Evolutionary conservation across 441 rosid species (phyloP).

Genomic region (Rhodomyrtus psidioides): DNA sequence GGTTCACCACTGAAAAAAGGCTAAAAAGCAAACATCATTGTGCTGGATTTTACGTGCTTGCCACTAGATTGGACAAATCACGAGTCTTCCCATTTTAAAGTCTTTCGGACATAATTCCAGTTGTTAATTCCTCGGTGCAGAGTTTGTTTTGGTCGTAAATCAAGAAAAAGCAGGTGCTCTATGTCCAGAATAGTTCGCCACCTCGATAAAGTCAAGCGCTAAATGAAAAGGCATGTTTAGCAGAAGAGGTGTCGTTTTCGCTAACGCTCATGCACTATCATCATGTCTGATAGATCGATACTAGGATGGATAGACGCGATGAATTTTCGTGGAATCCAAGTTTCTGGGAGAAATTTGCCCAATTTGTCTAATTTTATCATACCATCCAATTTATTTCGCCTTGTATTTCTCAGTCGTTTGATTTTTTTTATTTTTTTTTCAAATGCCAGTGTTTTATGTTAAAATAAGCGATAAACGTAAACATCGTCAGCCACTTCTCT

Average conservation of each 20-base stretch:
- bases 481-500: slow-evolving; percentile 23
- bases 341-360: not conserved
- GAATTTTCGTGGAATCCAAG: not conserved
- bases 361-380: not conserved
- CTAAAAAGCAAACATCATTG: not conserved
- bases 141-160: not conserved
- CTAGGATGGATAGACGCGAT: not conserved
- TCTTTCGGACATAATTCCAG: not conserved
- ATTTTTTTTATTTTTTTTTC: not conserved
- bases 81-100: not conserved
- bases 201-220: not conserved
- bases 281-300: not conserved
- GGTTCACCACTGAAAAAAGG: not conserved
- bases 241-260: not conserved
- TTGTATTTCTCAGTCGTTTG: not conserved
- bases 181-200: not conserved
- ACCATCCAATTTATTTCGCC: not conserved
- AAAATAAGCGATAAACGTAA: not conserved
- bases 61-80: not conserved
- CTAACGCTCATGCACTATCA: not conserved
- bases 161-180: not conserved
- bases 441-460: not conserved
- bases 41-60: not conserved
- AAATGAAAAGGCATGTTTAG: not conserved
- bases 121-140: not conserved